Evolutionary conservation across 2,329 filamentous ascomycete genomes (phyloP).

Genomic region (Sporothrix humicola): DNA sequence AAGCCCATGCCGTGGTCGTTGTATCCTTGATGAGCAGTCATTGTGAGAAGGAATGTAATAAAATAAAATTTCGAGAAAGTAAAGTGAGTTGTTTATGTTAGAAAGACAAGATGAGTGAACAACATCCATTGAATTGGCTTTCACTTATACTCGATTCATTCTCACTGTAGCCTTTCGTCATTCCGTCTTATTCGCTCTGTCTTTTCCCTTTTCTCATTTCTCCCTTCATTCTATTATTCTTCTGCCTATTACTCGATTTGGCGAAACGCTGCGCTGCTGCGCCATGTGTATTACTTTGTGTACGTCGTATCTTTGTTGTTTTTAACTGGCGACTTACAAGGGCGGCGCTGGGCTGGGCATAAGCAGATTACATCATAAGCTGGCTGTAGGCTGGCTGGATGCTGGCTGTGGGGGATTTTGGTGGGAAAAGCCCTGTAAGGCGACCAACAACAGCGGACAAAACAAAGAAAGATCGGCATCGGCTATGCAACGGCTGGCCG

Average conservation of each 20-base stretch:
- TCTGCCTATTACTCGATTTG: slow-evolving; percentile 1
- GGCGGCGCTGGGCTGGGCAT: background rate
- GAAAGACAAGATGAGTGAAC: background rate
- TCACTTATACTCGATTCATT: background rate
- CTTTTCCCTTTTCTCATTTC: background rate
- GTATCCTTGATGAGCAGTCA: background rate
- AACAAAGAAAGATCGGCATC: background rate
- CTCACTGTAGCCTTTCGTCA: background rate
- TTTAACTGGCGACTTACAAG: no score
- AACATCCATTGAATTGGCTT: background rate
- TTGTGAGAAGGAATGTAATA: background rate
- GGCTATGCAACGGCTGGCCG: background rate
- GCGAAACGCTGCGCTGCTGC: slow-evolving; percentile 11
- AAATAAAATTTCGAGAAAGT: no score
- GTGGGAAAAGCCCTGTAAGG: background rate
- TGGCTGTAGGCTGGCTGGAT: background rate
- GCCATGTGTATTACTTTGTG: background rate
- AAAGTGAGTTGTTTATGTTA: no score
- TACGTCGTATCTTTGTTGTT: background rate
- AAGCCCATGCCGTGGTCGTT: background rate
- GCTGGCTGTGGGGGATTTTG: background rate
- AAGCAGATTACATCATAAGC: slow-evolving; percentile 9
- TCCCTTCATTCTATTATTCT: background rate
- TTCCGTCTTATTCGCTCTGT: background rate
- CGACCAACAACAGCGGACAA: slow-evolving; percentile 13